Percentiles rank a stretch among this genome's conserved stretches.
Conservation (phyloP, 176 grass and related monocot species). For the Lolium perenne region DNA sequence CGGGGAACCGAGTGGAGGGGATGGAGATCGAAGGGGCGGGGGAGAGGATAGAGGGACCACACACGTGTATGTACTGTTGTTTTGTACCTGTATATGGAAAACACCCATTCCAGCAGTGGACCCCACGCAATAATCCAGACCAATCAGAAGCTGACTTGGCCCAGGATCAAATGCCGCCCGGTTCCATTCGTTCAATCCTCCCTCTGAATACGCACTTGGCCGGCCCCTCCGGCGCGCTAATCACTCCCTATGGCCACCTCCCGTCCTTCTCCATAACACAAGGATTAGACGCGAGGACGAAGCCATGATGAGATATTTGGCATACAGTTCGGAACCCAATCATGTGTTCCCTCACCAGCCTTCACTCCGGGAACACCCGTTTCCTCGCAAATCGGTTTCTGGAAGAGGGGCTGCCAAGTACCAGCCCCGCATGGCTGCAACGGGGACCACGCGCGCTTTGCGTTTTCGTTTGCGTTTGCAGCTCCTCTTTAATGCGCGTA, state of each 20-base stretch:
- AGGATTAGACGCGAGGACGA: neutral
- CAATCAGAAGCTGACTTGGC: too few relatives aligned
- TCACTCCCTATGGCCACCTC: neutral
- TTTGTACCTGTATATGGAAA: too few relatives aligned
- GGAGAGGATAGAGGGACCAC: too few relatives aligned
- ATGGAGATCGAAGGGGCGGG: too few relatives aligned
- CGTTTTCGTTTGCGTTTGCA: neutral
- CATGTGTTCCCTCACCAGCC: constrained; percentile 1
- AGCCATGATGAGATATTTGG: neutral
- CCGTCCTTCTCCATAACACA: neutral
- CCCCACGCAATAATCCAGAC: too few relatives aligned
- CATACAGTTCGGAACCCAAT: constrained; percentile 1
- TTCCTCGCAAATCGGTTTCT: constrained; percentile 25
- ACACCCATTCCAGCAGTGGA: too few relatives aligned
- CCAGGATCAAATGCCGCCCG: too few relatives aligned
- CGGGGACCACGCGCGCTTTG: constrained; percentile 42
- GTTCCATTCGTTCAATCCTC: neutral
- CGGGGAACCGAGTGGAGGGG: too few relatives aligned
- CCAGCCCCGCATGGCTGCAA: constrained; percentile 10
- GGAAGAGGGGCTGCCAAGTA: constrained; percentile 27
- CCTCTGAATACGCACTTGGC: neutral
- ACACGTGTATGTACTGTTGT: too few relatives aligned
- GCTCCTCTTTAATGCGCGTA: constrained; percentile 36
- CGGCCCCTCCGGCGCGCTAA: neutral
- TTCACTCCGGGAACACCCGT: neutral